phyloP scores from a whole-genome alignment of 75 land plant species.

The Picea glauca region DNA sequence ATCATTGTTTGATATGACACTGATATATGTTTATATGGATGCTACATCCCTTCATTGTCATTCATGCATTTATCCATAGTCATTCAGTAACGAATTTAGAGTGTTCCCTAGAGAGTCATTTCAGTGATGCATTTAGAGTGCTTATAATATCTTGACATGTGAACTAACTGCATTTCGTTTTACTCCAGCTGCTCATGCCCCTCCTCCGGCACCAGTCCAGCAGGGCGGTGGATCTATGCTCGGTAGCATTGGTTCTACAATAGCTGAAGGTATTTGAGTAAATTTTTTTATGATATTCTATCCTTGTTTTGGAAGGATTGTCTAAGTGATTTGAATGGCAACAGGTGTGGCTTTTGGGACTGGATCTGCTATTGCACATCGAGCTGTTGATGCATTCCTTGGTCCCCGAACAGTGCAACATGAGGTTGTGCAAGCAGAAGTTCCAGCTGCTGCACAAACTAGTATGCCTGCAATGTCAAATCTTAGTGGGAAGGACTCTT shows the following conservation, averaged over 20 bases:
- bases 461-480: slow-evolving; percentile 3
- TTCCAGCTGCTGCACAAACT: slow-evolving; percentile 28
- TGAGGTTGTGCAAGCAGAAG: slow-evolving; percentile 49
- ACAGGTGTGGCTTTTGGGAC: slow-evolving; percentile 90
- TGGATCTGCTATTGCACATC: slow-evolving; percentile 85
- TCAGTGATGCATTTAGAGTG: too few relatives aligned
- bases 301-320: not conserved
- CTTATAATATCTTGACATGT: too few relatives aligned
- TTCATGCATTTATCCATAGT: too few relatives aligned
- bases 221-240: slow-evolving; percentile 60
- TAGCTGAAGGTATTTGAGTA: slow-evolving; percentile 64
- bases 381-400: slow-evolving; percentile 83
- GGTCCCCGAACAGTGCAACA: slow-evolving; percentile 90
- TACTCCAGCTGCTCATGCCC: slow-evolving; percentile 46
- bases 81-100: too few relatives aligned
- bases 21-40: too few relatives aligned
- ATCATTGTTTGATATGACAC: too few relatives aligned
- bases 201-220: slow-evolving; percentile 67
- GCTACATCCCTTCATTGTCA: too few relatives aligned
- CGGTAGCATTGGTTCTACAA: slow-evolving; percentile 70
- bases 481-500: slow-evolving; percentile 44
- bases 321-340: not conserved
- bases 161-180: not conserved
- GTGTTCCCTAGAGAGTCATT: too few relatives aligned
- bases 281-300: not conserved